Conservation (phyloP, 306 rosid species). For the Sicyos edulis region DNA sequence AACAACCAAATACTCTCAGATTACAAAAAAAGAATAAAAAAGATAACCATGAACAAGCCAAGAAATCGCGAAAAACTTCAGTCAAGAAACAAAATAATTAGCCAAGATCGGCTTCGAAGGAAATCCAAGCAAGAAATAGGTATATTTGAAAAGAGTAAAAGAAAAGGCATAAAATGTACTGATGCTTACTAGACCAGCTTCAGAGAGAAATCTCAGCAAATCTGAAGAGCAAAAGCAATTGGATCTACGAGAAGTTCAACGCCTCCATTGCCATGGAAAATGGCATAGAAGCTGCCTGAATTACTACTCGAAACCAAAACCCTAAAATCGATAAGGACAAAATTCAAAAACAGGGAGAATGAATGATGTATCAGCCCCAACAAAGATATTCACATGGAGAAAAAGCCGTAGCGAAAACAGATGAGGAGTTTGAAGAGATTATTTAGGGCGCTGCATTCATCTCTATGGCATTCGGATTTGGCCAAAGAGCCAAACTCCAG, state of each 20-base stretch:
- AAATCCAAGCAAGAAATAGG: conserved; percentile 33
- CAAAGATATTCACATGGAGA: conserved; percentile 25
- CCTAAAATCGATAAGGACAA: neutral
- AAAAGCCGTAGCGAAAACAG: conserved; percentile 14
- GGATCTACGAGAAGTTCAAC: conserved; percentile 35
- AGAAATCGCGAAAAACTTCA: neutral
- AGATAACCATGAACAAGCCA: neutral
- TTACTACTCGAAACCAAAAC: conserved; percentile 45
- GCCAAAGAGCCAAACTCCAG: conserved; percentile 95
- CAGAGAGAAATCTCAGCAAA: conserved; percentile 69
- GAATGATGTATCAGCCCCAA: conserved; percentile 36
- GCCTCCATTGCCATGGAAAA: conserved; percentile 37
- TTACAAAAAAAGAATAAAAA: neutral
- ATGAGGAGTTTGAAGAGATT: conserved; percentile 31
- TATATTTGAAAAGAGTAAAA: no score
- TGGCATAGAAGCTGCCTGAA: conserved; percentile 83
- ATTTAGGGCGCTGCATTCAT: conserved; percentile 84
- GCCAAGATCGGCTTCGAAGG: conserved; percentile 15
- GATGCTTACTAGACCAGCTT: conserved; percentile 91
- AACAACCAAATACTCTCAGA: no score
- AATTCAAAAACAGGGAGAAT: neutral
- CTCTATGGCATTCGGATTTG: conserved; percentile 48
- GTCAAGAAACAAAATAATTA: conserved; percentile 6
- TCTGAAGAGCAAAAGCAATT: conserved; percentile 33
- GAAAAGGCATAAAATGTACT: no score